Percentiles rank a stretch among this genome's conserved stretches.
Conservation (phyloP, 805 yeast species). For the Blastobotrys terrestris region DNA sequence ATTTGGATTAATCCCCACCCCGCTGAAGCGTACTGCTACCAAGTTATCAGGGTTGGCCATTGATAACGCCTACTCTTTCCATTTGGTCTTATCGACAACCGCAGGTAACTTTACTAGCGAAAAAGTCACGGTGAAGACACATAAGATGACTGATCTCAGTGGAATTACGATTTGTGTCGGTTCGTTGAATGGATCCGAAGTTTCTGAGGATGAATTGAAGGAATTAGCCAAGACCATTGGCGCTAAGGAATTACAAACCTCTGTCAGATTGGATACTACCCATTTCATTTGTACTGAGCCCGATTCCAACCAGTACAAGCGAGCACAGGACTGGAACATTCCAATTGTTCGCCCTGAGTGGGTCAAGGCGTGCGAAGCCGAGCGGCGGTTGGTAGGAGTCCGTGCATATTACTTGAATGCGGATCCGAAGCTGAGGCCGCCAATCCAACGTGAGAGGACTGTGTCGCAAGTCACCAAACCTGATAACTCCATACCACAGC, state of each 20-base stretch:
- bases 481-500: slow-evolving; percentile 4
- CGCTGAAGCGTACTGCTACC: slow-evolving; percentile 68
- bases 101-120: slow-evolving; percentile 82
- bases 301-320: slow-evolving; percentile 65
- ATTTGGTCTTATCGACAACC: slow-evolving; percentile 74
- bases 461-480: slow-evolving; percentile 12
- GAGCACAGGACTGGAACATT: slow-evolving; percentile 78
- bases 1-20: slow-evolving; percentile 78
- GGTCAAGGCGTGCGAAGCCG: slow-evolving; percentile 88
- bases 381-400: slow-evolving; percentile 87
- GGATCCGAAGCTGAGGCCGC: slow-evolving; percentile 29
- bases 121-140: slow-evolving; percentile 66
- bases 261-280: slow-evolving; percentile 84
- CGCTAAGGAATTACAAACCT: slow-evolving; percentile 68
- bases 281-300: slow-evolving; percentile 79
- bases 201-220: slow-evolving; percentile 51
- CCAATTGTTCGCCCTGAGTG: slow-evolving; percentile 96
- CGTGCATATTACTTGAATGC: slow-evolving; percentile 52
- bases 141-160: slow-evolving; percentile 89
- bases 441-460: slow-evolving; percentile 19
- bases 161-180: slow-evolving; percentile 93
- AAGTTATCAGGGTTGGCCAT: slow-evolving; percentile 89
- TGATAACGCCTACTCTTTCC: slow-evolving; percentile 75
- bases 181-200: slow-evolving; percentile 46
- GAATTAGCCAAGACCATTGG: slow-evolving; percentile 64